Evolutionary conservation across 192 early-diverging fungal genomes (phyloP), one percentile per base, ranked within the genome.

Genomic region (Kappamyces sp.): DNA sequence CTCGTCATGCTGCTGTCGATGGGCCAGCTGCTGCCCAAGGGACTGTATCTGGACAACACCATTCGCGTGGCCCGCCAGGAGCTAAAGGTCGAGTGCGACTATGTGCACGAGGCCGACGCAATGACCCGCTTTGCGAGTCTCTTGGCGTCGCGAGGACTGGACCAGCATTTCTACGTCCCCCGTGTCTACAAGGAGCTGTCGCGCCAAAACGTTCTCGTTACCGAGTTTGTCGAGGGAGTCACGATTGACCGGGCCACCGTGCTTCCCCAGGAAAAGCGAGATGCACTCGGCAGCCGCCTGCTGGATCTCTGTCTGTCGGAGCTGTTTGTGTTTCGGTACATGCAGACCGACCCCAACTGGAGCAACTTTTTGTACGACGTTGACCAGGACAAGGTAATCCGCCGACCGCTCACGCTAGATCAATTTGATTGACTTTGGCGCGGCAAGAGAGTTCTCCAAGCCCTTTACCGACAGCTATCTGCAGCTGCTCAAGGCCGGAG

Each of bases 311-410:
- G 88, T 67, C 75, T 99, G 43, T 73, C 80, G 41, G 94, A 99
- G 65, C 72, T 99, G 43, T 97, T 95, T 66, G 81, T 86, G 49
- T 97, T 91, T 71, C 76, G 84, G 58, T 96, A 88, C 69, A 99
- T 99, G 96, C 96, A 99, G 70, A 99, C 96, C 3, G 96, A 99
- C 70, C 96, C 96, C 1, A 99, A 99, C 67, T 99, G 96, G 96
- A 84, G 88, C 51, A 99, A 99, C 69, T 99, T 99, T 67, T 71
- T 99, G 51, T 99, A 93, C 65, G 86, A 92, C 59, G 63, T 51
- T 2, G 37, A 40, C 3, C 80, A 77, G 6, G 73, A 76, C 48
- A 88, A 82, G 70, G 68, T 71, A 58, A 40, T 3, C 13, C 13
- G 3, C 10, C 31, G 37, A 54, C 43, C 12, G 35, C 10, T 44